Percentiles rank a stretch among this genome's conserved stretches.
These are phyloP conservation scores for Fusarium mangiferae DNA, from an alignment of 2,329 filamentous ascomycete species.

Conservation along the genomic window DNA sequence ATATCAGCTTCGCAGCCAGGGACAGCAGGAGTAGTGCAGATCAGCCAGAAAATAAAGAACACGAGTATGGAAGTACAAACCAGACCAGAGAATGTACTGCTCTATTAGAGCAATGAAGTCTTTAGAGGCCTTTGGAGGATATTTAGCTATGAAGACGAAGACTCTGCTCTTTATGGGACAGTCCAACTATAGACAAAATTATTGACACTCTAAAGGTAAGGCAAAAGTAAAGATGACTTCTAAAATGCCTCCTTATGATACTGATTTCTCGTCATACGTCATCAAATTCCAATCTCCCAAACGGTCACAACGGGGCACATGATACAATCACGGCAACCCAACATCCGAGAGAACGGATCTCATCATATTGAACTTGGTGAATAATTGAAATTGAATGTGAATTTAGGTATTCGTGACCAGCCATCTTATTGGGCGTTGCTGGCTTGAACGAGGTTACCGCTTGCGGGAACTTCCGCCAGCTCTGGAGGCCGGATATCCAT, in stretches of 20 bases:
- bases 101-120: too few relatives aligned
- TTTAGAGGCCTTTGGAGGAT: too few relatives aligned
- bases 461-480: neutral
- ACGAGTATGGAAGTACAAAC: too few relatives aligned
- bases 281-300: neutral
- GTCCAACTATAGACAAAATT: too few relatives aligned
- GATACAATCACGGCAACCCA: neutral
- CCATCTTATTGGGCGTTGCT: neutral
- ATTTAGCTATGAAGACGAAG: too few relatives aligned
- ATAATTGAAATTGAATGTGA: rapidly evolving
- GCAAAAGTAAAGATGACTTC: too few relatives aligned
- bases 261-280: neutral
- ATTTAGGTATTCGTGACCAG: rapidly evolving
- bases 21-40: neutral
- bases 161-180: too few relatives aligned
- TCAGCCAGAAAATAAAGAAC: rapidly evolving
- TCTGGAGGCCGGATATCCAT: neutral
- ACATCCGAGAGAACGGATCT: neutral
- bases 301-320: neutral
- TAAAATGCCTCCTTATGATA: neutral
- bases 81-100: rapidly evolving
- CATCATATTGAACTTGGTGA: neutral
- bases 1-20: neutral
- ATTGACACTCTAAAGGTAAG: neutral
- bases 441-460: neutral